These are phyloP conservation scores for Novymonas esmeraldas DNA, from an alignment of 208 protist species.

Conservation along the genomic window DNA sequence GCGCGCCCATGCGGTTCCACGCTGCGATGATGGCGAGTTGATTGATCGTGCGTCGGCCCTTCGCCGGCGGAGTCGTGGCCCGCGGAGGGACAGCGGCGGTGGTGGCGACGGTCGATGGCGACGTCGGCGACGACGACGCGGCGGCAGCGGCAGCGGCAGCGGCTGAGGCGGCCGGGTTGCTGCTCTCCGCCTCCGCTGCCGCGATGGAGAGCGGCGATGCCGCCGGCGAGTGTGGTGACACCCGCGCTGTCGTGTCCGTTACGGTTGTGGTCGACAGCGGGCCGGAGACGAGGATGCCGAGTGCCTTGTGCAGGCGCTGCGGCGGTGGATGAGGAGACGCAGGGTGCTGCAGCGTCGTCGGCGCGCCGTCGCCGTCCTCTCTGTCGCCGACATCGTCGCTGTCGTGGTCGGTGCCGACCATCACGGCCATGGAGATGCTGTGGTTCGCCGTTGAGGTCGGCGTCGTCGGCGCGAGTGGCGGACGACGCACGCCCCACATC, in stretches of 20 bases:
- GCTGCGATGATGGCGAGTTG: slow-evolving; percentile 30
- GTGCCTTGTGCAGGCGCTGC: not conserved
- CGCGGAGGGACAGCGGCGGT: too few relatives aligned
- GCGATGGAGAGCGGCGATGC: not conserved
- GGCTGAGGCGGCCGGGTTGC: not conserved
- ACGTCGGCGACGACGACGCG: too few relatives aligned
- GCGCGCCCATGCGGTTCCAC: slow-evolving; percentile 29
- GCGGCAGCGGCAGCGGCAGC: not conserved
- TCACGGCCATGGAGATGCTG: not conserved
- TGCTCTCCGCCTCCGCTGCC: not conserved
- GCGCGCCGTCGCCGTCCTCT: not conserved
- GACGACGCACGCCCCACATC: slow-evolving; percentile 5
- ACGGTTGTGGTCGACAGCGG: slow-evolving; percentile 13
- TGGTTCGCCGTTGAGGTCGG: not conserved
- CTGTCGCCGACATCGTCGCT: not conserved
- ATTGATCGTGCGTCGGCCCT: slow-evolving; percentile 8
- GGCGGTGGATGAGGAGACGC: not conserved
- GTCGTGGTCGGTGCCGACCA: not conserved
- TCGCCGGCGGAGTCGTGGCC: not conserved
- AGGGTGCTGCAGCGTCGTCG: too few relatives aligned
- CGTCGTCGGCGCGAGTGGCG: not conserved
- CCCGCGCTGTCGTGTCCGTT: slow-evolving; percentile 27
- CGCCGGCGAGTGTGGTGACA: slow-evolving; percentile 13
- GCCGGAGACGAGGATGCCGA: not conserved
- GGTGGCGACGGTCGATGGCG: too few relatives aligned